Evolutionary conservation across 768 basidiomycete genomes (phyloP).

Genomic region (Chalciporus pseudorubinellus): DNA sequence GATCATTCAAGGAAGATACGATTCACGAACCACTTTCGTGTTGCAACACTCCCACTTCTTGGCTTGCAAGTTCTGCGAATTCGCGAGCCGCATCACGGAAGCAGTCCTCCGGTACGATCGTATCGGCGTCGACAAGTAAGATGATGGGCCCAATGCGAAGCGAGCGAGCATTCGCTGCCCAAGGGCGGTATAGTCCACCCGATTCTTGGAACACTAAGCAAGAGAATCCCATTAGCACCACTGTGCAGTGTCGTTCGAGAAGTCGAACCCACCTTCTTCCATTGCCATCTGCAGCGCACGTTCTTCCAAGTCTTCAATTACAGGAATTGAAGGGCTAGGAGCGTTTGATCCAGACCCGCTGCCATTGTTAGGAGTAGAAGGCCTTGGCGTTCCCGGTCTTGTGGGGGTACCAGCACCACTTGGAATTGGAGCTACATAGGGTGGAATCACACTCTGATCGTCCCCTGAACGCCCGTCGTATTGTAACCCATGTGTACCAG

Average conservation of each 20-base stretch:
- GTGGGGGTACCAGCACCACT: slow-evolving; percentile 27
- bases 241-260: slow-evolving; percentile 31
- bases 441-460: slow-evolving; percentile 41
- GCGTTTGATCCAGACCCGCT: slow-evolving; percentile 6
- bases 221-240: slow-evolving; percentile 41
- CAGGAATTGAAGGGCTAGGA: slow-evolving; percentile 11
- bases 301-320: slow-evolving; percentile 45
- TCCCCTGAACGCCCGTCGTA: slow-evolving; percentile 65
- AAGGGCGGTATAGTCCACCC: slow-evolving; percentile 59
- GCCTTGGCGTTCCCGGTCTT: slow-evolving; percentile 25
- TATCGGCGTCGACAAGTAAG: slow-evolving; percentile 86
- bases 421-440: slow-evolving; percentile 9
- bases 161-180: slow-evolving; percentile 73
- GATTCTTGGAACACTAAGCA: slow-evolving; percentile 48
- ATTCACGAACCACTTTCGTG: slow-evolving; percentile 75
- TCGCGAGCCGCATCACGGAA: slow-evolving; percentile 89
- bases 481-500: slow-evolving; percentile 57
- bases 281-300: slow-evolving; percentile 49
- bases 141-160: slow-evolving; percentile 76
- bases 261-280: slow-evolving; percentile 43
- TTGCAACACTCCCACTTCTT: slow-evolving; percentile 77
- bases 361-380: slow-evolving; percentile 11
- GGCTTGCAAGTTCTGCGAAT: slow-evolving; percentile 65
- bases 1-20: slow-evolving; percentile 8
- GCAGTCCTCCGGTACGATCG: slow-evolving; percentile 87